A percentile compares a stretch with the other conserved stretches of the same genome.
Evolutionary conservation across 805 yeast species (phyloP).

Genomic region (Blastobotrys robertii): DNA sequence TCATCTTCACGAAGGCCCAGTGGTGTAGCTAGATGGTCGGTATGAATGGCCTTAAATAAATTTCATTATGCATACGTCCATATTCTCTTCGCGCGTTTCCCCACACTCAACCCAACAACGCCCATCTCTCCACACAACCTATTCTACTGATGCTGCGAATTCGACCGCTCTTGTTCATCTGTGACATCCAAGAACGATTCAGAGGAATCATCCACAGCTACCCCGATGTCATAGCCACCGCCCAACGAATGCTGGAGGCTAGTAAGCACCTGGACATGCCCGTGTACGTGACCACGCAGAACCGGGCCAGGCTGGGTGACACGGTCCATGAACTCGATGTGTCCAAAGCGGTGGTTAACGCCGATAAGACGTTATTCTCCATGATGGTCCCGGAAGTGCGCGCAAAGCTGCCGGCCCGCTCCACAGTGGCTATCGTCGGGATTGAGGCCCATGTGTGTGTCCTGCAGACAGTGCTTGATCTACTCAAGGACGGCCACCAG

Average conservation of each 20-base stretch:
- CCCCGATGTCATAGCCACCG: slow-evolving; percentile 11
- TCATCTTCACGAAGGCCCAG: neutral
- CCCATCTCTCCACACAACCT: neutral
- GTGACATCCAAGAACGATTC: slow-evolving; percentile 17
- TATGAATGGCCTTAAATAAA: neutral
- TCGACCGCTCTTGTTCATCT: slow-evolving; percentile 13
- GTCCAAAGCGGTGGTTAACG: slow-evolving; percentile 9
- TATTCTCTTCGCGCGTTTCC: neutral
- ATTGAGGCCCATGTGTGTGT: slow-evolving; percentile 18
- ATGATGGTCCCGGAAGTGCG: slow-evolving; percentile 15
- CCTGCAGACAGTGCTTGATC: slow-evolving; percentile 15
- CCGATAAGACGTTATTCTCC: slow-evolving; percentile 16
- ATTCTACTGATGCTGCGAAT: slow-evolving; percentile 3
- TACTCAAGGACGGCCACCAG: slow-evolving; percentile 12
- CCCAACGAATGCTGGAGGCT: slow-evolving; percentile 11
- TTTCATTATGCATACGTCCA: neutral
- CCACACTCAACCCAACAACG: neutral
- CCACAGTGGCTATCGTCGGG: slow-evolving; percentile 16
- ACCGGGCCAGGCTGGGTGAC: slow-evolving; percentile 13
- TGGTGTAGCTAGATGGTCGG: neutral
- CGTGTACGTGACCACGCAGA: slow-evolving; percentile 16
- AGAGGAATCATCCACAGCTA: slow-evolving; percentile 12
- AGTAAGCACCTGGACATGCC: slow-evolving; percentile 12
- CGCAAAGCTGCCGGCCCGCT: slow-evolving; percentile 4
- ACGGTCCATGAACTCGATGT: slow-evolving; percentile 15